Evolutionary conservation across 2,329 filamentous ascomycete genomes (phyloP), one percentile per base, ranked within the genome.

Genomic region (Clathrospora elynae): DNA sequence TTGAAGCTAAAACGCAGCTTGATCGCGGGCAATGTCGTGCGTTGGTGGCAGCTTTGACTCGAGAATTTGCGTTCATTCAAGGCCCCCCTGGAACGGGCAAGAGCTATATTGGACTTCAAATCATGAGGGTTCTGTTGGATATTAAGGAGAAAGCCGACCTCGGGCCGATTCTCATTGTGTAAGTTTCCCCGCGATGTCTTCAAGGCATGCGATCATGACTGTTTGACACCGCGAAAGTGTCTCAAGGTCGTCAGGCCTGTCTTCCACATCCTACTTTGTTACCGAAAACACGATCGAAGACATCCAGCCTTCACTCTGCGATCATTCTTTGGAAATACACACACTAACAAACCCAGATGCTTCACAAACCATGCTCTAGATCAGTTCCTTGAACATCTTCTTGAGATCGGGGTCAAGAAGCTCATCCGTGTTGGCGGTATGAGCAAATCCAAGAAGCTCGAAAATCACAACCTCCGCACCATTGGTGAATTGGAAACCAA

Each of bases 11-110:
- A 6, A 61, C 57, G 0, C 42, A 40, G 2, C 73, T 88, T 0
- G 84, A 87, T 49, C 42, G 55, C 7, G 70, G 66, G 2, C 75
- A 78, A 53, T 75, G 77, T 4, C 44, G 53, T 3, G 81, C 82
- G 2, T 62, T 87, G 0, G 50, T 84, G 0, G 68, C 75, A 12
- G 75, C 80, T 2, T 64, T 88, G 0, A 73, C 70, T 0, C 73
- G 75, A 1, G 74, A 75, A 22, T 63, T 86, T 6, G 78, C 81
- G 1, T 70, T 87, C 4, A 84, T 87, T 8, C 84, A 88, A 68
- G 86, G 86, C 0, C 85, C 85, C 0, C 85, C 85, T 0, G 85
- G 86, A 0, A 88, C 85, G 0, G 85, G 86, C 0, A 88, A 88
- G 59, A 79, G 75, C 3, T 87, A 78, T 50, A 74, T 78, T 0